Evolutionary conservation across 306 rosid genomes (phyloP), one percentile per base, ranked within the genome.

Genomic region (Prunus davidiana): DNA sequence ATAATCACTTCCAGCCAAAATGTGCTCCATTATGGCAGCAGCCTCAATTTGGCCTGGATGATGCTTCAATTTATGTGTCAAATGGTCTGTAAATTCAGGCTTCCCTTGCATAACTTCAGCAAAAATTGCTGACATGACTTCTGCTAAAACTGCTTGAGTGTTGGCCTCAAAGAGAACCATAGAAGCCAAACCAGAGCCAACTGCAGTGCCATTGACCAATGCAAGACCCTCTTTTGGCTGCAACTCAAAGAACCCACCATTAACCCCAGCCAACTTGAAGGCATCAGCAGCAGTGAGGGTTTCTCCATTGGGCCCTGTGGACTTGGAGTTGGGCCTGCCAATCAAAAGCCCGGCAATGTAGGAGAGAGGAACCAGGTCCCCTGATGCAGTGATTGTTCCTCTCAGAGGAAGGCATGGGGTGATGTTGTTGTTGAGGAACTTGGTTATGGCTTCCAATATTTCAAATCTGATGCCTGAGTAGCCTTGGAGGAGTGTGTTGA

Each of bases 41-140:
- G 98, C 98, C 73, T 93, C 98, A 80, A 93, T 93, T n/a, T 93
- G 98, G 8, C 98, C 98, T 43, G 98, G 98, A 45, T 93, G 98
- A 70, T 90, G 98, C 76, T 93, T 93, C 80, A 93, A 50, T 45
- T 89, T 93, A 66, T 93, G 98, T 1, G 96, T 91, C 86, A 93
- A 82, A 60, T 93, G 96, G 60, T 93, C 98, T 0, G 97, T 90
- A 71, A 93, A 93, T 46, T 93, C 96, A 0, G 94, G 94, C 32
- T 91, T 93, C 24, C 98, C 98, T 56, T 86, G 91, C 98, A 93
- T 93, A 24, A 89, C 98, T 71, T 93, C 97, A 0, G 98, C 93
- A 54, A 93, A 93, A 64, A 94, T 71, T 3, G 97, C 97, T 0
- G 98, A 94, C 52, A 91, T 9, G 9, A 91, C 51, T 49, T 85